Conservation (phyloP, 169 alveolate genomes). For the Plasmodium inui region DNA sequence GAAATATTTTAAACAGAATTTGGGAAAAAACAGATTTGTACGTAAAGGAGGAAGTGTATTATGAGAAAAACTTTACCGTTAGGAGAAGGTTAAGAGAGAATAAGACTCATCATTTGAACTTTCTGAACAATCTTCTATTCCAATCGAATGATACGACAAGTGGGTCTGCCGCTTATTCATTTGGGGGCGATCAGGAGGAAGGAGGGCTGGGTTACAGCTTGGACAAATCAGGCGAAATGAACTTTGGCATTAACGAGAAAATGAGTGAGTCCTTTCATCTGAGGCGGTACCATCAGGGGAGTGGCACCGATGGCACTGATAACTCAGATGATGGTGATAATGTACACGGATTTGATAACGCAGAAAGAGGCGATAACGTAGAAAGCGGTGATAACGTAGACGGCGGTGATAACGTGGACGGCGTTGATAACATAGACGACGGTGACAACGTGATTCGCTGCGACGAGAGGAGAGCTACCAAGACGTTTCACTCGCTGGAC, state of each 20-base stretch:
- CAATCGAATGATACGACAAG: conserved; percentile 6
- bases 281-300: conserved; percentile 1
- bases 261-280: conserved; percentile 19
- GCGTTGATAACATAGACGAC: not conserved
- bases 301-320: not conserved
- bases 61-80: conserved; percentile 35
- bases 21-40: conserved; percentile 61
- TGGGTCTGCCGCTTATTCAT: conserved; percentile 4
- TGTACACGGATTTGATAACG: not conserved
- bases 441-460: not conserved
- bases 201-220: not conserved
- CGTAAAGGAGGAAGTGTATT: conserved; percentile 47
- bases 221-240: conserved; percentile 24
- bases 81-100: conserved; percentile 5
- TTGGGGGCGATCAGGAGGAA: conserved; percentile 17
- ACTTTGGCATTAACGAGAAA: conserved; percentile 29
- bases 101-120: not conserved
- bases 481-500: conserved; percentile 52
- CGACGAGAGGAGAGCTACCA: not conserved
- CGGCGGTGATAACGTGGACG: not conserved
- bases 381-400: not conserved
- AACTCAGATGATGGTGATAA: not conserved
- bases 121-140: conserved; percentile 13
- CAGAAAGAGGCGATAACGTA: not conserved
- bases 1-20: conserved; percentile 51